Conservation (phyloP, 2,329 filamentous ascomycete genomes). For the Ophiobolus disseminans region DNA sequence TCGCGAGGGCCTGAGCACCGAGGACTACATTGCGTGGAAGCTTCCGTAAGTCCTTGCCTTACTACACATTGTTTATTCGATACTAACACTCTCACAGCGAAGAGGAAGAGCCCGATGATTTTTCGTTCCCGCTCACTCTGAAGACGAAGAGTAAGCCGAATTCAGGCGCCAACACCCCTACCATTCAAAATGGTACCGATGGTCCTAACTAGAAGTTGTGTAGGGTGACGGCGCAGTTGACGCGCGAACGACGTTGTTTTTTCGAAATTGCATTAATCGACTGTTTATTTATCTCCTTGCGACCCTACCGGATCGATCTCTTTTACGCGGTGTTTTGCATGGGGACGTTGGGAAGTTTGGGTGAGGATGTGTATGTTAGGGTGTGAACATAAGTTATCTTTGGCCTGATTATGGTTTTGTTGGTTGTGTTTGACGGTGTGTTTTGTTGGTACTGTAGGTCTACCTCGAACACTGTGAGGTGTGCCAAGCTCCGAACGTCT, state of each 20-base stretch:
- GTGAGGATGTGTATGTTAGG: conserved; percentile 4
- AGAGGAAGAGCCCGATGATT: conserved; percentile 88
- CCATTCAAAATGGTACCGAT: conserved; percentile 39
- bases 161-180: conserved; percentile 42
- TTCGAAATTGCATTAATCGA: conserved; percentile 18
- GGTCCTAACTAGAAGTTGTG: conserved; percentile 13
- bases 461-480: too few species aligned
- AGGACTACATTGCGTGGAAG: conserved; percentile 98
- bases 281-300: conserved; percentile 11
- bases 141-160: conserved; percentile 53
- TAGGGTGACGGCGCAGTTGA: conserved; percentile 5
- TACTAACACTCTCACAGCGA: conserved; percentile 57
- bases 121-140: conserved; percentile 73
- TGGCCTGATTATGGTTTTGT: too few species aligned
- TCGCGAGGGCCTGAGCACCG: conserved; percentile 88
- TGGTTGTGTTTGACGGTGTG: background rate
- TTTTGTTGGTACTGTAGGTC: too few species aligned
- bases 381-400: conserved; percentile 5
- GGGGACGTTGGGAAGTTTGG: background rate
- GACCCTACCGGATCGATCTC: conserved; percentile 2
- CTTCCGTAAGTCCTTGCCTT: conserved; percentile 76
- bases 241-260: background rate
- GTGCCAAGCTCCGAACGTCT: too few species aligned
- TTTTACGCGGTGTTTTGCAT: conserved; percentile 8
- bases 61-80: background rate